Base-by-base conservation (phyloP, 192 early-diverging fungal genomes). In the Backusella sp. region DNA sequence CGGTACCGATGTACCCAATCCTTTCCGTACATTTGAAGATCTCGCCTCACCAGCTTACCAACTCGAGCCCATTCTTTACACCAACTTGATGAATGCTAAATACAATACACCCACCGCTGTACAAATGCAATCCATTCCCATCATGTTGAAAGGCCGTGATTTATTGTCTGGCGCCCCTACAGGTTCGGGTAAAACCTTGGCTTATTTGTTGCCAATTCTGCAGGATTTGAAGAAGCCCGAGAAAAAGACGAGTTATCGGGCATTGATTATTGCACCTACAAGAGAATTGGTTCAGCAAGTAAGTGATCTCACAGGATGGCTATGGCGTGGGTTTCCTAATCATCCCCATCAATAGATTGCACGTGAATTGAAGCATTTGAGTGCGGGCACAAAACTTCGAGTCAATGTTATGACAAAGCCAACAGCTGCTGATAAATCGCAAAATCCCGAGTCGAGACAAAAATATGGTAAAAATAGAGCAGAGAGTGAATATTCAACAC, bases 161-260 rank as follows among this genome's bases (percentile, higher is more conserved):
- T 39, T 99, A 3, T 96, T 99, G 87, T 94, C 96, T 2, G 94
- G 94, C 83, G 96, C 98, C 9, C 98, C 96, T 39, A 99, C 98
- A 23, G 97, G 98, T 71, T 97, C 96, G 6, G 98, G 98, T 79
- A 99, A 99, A 84, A 99, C 98, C 1, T 80, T 98, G 79, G 97
- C 98, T 0, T 99, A 93, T 72, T 73, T 97, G 46, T 83, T 99
- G 30, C 96, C 97, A 0, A 96, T 99, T 32, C 77, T 99, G 66
- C 94, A 97, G 72, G 86, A 91, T 56, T 79, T 99, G 36, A 91
- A 94, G 52, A 86, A 86, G 62, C 93, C 92, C 4, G 89, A 92
- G 34, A 71, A 71, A 30, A 96, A 94, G 76, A 84, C 86, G 9
- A 95, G 95, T 17, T 92, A 94, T 76, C 89, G 98, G 37, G 98